Conservation (phyloP, 2,329 filamentous ascomycete genomes). For the Talaromyces marneffei region DNA sequence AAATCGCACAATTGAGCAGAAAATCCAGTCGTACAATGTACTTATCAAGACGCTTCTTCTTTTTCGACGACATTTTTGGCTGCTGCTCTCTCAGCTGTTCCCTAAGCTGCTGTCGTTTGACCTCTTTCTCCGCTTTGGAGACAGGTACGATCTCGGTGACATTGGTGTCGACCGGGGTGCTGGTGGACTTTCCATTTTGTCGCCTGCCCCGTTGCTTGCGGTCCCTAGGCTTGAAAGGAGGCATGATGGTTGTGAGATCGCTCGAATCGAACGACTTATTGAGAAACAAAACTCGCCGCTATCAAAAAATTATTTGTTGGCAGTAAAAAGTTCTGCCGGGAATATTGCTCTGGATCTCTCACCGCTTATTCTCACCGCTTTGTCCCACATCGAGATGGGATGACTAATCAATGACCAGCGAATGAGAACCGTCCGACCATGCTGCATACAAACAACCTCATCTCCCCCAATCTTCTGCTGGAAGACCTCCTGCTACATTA, state of each 20-base stretch:
- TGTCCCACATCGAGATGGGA: background rate
- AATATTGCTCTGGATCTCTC: conserved; percentile 3
- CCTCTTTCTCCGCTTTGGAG: conserved; percentile 50
- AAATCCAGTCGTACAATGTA: conserved; percentile 50
- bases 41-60: conserved; percentile 62
- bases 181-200: conserved; percentile 22
- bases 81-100: conserved; percentile 51
- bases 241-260: conserved; percentile 26
- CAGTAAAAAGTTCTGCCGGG: conserved; percentile 22
- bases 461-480: background rate
- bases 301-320: conserved; percentile 16
- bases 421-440: background rate
- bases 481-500: background rate
- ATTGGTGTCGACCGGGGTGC: conserved; percentile 43
- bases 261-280: background rate
- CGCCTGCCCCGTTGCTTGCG: conserved; percentile 51
- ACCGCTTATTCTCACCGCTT: conserved; percentile 21
- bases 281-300: conserved; percentile 16
- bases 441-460: background rate
- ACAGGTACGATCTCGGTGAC: conserved; percentile 37
- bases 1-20: no score
- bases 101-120: conserved; percentile 47
- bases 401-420: background rate
- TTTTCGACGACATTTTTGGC: conserved; percentile 56
- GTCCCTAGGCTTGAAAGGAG: conserved; percentile 51